phyloP scores from a whole-genome alignment of 345 rosid genomes.

The Anastatica hierochuntica region DNA sequence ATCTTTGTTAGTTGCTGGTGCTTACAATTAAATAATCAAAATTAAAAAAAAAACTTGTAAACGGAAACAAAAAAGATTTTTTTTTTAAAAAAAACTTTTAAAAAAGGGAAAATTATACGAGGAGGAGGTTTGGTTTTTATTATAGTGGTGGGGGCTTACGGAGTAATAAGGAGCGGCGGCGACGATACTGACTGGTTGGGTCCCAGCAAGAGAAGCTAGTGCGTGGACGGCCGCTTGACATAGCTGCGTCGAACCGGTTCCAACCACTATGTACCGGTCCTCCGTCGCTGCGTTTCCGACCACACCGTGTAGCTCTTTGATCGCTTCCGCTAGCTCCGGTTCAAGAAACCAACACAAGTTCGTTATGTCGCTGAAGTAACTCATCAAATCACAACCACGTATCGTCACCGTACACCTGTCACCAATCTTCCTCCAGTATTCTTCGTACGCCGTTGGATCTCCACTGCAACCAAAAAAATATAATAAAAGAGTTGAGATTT shows the following conservation, averaged over 20 bases:
- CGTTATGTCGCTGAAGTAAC: conserved; percentile 56
- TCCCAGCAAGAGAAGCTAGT: conserved; percentile 34
- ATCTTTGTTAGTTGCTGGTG: background rate
- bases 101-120: background rate
- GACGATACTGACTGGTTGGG: conserved; percentile 59
- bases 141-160: conserved; percentile 44
- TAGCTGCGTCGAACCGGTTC: conserved; percentile 85
- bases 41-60: background rate
- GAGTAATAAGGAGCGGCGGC: conserved; percentile 89
- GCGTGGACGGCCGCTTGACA: conserved; percentile 70
- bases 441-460: conserved; percentile 72
- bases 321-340: conserved; percentile 49
- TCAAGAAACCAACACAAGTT: conserved; percentile 73
- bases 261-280: conserved; percentile 51
- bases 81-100: background rate
- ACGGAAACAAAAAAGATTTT: background rate
- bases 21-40: background rate
- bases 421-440: conserved; percentile 56
- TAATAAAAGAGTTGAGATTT: no score
- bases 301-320: conserved; percentile 46
- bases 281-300: conserved; percentile 57
- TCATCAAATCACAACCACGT: conserved; percentile 58
- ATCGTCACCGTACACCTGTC: conserved; percentile 59
- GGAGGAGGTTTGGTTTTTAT: conserved; percentile 17
- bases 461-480: conserved; percentile 43